Conservation (phyloP, 2,329 filamentous ascomycete species). For the Botryotinia globosa region DNA sequence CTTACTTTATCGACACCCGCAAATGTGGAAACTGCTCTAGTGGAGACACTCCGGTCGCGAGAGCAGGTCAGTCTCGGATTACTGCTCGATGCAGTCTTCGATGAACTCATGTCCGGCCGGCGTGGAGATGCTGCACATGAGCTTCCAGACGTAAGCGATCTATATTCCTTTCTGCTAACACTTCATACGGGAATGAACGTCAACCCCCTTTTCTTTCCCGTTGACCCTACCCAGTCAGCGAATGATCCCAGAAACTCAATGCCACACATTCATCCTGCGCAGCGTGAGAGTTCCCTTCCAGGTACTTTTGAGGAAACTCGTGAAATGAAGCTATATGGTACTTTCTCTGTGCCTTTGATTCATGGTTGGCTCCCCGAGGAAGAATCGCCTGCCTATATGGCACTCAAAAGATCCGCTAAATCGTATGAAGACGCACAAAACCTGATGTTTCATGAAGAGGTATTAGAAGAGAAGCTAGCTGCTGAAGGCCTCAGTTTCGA, state of each 20-base stretch:
- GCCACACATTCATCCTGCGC: constrained; percentile 50
- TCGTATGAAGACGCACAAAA: constrained; percentile 93
- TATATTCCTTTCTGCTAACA: constrained; percentile 83
- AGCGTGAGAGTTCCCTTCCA: constrained; percentile 49
- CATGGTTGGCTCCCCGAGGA: constrained; percentile 86
- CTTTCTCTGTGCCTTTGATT: constrained; percentile 82
- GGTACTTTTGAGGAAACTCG: constrained; percentile 83
- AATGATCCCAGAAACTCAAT: constrained; percentile 47
- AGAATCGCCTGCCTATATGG: constrained; percentile 63
- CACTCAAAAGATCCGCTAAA: constrained; percentile 70
- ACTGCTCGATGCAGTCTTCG: constrained; percentile 84
- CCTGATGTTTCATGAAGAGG: constrained; percentile 82
- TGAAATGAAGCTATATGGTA: constrained; percentile 88
- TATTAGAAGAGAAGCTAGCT: constrained; percentile 75
- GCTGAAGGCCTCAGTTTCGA: constrained; percentile 60
- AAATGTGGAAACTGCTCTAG: constrained; percentile 64
- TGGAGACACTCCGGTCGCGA: constrained; percentile 72
- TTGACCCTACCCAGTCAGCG: constrained; percentile 39
- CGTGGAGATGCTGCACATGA: constrained; percentile 58
- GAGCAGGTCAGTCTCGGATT: constrained; percentile 87
- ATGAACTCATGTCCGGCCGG: constrained; percentile 81
- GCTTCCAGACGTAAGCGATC: constrained; percentile 81
- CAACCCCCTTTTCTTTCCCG: constrained; percentile 80
- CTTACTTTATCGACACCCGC: constrained; percentile 78
- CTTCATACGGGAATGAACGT: constrained; percentile 98